Base-by-base conservation (phyloP, 129 eudicot genomes). In the Helianthus tuberosus region DNA sequence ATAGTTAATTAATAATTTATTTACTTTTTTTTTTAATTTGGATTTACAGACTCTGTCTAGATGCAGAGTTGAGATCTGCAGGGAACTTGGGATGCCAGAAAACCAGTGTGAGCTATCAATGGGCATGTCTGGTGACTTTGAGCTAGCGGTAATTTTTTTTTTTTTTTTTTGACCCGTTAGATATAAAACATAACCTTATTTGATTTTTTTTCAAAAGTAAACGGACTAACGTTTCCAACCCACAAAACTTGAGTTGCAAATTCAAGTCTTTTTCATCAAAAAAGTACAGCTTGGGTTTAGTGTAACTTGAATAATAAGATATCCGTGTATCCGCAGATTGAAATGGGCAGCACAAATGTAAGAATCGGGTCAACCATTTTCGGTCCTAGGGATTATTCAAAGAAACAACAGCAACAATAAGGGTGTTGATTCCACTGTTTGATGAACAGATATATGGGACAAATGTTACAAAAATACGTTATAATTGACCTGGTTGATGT, bases 71-170 rank as follows among this genome's bases (percentile, higher is more conserved):
- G 89, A 94, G 77, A 83, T 90, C 64, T 88, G 96, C 86, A 86
- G 84, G 83, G 96, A 86, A 52, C 89, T 94, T 43, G 98, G 85
- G 39, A 84, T 90, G 72, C 68, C 75, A 17, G 89, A 86, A 74
- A 77, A 86, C 8, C 87, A 83, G 77, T 90, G 97, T 77, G 89
- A 94, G 84, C 73, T 90, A 73, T 94, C 98, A 71, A 94, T 94
- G 98, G 98, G 98, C 84, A 94, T 94, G 98, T 94, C 98, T 78
- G 89, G 89, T 20, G 98, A 94, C 86, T 94, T 88, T 74, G 98
- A 94, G 75, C 93, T 79, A 78, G 98, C 97, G 71, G 97, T 94
- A 77, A 80, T 88, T 29, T 32, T 8, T 53, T 5, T 47, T 5
- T n/a, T 5, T 2, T 13, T 12, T 1, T 61, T 13, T 29, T 60